phyloP scores from a whole-genome alignment of 129 eudicot species.

The Pittosporum tobira region DNA sequence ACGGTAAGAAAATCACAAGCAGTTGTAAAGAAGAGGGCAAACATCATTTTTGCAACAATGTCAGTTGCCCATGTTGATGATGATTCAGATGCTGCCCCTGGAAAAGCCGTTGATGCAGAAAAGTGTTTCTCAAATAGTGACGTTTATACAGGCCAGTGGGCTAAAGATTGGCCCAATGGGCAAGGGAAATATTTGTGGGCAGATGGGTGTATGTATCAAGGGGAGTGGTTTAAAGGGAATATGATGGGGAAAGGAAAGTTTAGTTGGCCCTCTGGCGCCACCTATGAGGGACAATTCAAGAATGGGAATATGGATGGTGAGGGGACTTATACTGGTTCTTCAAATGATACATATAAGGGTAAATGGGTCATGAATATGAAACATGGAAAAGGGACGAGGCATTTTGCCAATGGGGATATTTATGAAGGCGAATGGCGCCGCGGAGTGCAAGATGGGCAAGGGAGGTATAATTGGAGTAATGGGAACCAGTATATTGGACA shows the following conservation, averaged over 20 bases:
- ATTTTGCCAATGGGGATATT: slow-evolving; percentile 49
- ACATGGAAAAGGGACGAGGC: slow-evolving; percentile 63
- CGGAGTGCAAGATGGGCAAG: slow-evolving; percentile 70
- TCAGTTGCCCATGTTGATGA: slow-evolving; percentile 94
- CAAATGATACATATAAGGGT: slow-evolving; percentile 48
- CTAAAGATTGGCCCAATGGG: slow-evolving; percentile 52
- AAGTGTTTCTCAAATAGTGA: slow-evolving; percentile 50
- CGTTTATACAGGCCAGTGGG: slow-evolving; percentile 74
- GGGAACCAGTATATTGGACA: slow-evolving; percentile 77
- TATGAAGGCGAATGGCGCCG: slow-evolving; percentile 80
- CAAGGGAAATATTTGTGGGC: slow-evolving; percentile 74
- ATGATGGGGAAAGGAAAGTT: slow-evolving; percentile 62
- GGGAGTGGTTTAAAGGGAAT: slow-evolving; percentile 70
- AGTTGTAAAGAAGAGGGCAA: slow-evolving; percentile 47
- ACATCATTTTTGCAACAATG: slow-evolving; percentile 65
- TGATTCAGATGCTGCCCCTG: slow-evolving; percentile 27
- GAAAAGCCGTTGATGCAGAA: slow-evolving; percentile 30
- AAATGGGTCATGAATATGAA: slow-evolving; percentile 66
- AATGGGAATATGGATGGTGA: slow-evolving; percentile 75
- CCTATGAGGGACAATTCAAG: slow-evolving; percentile 84
- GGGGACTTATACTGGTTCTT: slow-evolving; percentile 51
- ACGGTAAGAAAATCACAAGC: slow-evolving; percentile 40
- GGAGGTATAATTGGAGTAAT: slow-evolving; percentile 63
- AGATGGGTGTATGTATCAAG: slow-evolving; percentile 78
- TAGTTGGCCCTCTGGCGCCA: slow-evolving; percentile 77